Conservation (phyloP, 208 protist genomes). For the Strigomonas galati region DNA sequence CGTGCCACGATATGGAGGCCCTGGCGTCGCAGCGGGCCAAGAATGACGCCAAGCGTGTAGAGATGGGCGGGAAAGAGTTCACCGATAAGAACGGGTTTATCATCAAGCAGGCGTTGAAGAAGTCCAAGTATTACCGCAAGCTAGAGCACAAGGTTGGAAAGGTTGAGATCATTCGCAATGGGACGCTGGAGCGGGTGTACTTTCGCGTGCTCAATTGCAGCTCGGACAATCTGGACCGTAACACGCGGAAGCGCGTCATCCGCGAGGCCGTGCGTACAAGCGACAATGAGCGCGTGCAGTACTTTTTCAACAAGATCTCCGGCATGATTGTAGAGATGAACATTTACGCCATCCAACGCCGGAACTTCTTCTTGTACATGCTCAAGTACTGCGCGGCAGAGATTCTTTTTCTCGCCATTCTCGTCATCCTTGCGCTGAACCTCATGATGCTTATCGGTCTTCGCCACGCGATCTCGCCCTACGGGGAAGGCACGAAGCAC, state of each 20-base stretch:
- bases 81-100: constrained; percentile 44
- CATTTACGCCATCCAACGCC: constrained; percentile 36
- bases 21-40: constrained; percentile 17
- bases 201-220: constrained; percentile 49
- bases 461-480: constrained; percentile 34
- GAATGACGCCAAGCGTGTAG: constrained; percentile 6
- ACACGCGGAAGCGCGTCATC: constrained; percentile 31
- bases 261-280: constrained; percentile 39
- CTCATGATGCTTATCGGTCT: constrained; percentile 46
- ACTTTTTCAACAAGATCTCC: constrained; percentile 43
- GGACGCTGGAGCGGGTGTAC: constrained; percentile 62
- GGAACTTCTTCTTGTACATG: constrained; percentile 25
- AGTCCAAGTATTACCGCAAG: constrained; percentile 28
- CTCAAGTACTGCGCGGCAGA: constrained; percentile 42
- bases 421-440: constrained; percentile 48
- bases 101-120: constrained; percentile 44
- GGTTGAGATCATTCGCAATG: constrained; percentile 56
- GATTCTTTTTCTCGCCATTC: constrained; percentile 35
- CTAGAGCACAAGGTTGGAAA: constrained; percentile 49
- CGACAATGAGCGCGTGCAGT: constrained; percentile 53
- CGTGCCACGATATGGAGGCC: constrained; percentile 51
- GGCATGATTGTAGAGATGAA: constrained; percentile 56
- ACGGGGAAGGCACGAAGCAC: constrained; percentile 20
- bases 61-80: constrained; percentile 29
- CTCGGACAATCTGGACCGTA: constrained; percentile 33